Evolutionary conservation across 192 early-diverging fungal species (phyloP).

Genomic region (Coemansia sp.): DNA sequence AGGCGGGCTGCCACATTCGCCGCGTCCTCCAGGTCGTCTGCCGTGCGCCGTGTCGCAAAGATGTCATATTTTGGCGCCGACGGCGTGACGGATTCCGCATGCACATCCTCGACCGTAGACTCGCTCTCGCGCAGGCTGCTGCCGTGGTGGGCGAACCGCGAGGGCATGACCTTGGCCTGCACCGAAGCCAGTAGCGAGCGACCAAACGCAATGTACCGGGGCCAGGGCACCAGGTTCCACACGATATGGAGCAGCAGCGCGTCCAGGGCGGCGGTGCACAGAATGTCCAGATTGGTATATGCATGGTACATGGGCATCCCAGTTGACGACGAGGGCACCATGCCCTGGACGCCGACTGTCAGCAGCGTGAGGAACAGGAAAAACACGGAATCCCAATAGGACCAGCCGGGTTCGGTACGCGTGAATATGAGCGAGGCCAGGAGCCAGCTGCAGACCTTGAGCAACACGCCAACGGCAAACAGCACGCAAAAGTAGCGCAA

Average conservation of each 20-base stretch:
- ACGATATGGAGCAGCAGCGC: slow-evolving; percentile 33
- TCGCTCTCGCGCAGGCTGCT: neutral
- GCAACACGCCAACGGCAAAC: slow-evolving; percentile 23
- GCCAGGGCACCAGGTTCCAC: slow-evolving; percentile 43
- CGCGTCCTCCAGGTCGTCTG: slow-evolving; percentile 24
- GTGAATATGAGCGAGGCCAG: slow-evolving; percentile 36
- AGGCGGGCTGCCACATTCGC: slow-evolving; percentile 14
- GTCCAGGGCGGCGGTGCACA: slow-evolving; percentile 39
- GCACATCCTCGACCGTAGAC: neutral
- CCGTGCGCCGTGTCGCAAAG: neutral
- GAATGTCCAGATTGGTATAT: slow-evolving; percentile 35
- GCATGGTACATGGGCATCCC: slow-evolving; percentile 41
- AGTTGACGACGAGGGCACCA: slow-evolving; percentile 25
- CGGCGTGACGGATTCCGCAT: neutral
- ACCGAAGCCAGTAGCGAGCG: slow-evolving; percentile 4
- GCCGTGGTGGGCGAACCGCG: neutral
- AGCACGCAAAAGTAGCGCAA: slow-evolving; percentile 30
- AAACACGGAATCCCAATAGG: slow-evolving; percentile 47
- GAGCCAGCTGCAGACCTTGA: slow-evolving; percentile 41
- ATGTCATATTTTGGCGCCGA: slow-evolving; percentile 2
- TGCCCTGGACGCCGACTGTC: slow-evolving; percentile 40
- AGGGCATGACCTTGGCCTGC: slow-evolving; percentile 6
- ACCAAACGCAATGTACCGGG: slow-evolving; percentile 12
- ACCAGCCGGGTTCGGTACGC: slow-evolving; percentile 36
- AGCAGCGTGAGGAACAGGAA: slow-evolving; percentile 46